Conservation (phyloP, 257 asterid species). For the Buddleja alternifolia region DNA sequence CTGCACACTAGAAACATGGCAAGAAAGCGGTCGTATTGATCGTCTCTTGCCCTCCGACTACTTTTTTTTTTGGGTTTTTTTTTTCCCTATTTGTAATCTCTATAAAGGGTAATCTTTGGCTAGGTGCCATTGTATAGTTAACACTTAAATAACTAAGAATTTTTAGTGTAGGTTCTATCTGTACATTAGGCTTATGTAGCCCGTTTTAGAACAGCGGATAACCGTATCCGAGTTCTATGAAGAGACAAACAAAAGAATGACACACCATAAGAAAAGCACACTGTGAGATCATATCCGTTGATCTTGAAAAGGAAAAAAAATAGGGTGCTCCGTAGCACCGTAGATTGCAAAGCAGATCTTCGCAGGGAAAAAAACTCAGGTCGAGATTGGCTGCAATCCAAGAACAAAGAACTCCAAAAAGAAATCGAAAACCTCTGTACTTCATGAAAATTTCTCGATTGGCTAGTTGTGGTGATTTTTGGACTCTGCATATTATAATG, state of each 20-base stretch:
- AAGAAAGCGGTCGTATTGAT: conserved; percentile 47
- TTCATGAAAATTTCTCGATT: conserved; percentile 35
- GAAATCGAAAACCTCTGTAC: conserved; percentile 41
- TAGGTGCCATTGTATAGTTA: conserved; percentile 77
- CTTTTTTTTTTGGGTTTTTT: conserved; percentile 28
- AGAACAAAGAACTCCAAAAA: conserved; percentile 48
- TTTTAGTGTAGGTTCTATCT: conserved; percentile 65
- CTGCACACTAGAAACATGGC: conserved; percentile 66
- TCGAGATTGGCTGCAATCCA: conserved; percentile 65
- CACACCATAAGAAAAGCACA: conserved; percentile 46
- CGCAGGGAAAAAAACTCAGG: conserved; percentile 68
- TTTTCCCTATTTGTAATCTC: conserved; percentile 47
- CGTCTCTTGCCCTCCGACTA: conserved; percentile 50
- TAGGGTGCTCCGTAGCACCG: conserved; percentile 77
- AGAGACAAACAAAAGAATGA: conserved; percentile 67
- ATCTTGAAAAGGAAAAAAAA: conserved; percentile 47
- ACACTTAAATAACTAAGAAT: conserved; percentile 59
- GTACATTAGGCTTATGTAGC: conserved; percentile 83
- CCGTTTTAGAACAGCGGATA: conserved; percentile 55
- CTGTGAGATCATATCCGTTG: conserved; percentile 55
- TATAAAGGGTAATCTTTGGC: conserved; percentile 63
- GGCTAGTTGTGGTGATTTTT: conserved; percentile 41
- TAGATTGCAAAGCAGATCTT: conserved; percentile 69
- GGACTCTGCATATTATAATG: conserved; percentile 28
- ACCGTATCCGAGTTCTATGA: conserved; percentile 61